Conservation (phyloP, 169 alveolate species). For the Cryptosporidium sp. region DNA sequence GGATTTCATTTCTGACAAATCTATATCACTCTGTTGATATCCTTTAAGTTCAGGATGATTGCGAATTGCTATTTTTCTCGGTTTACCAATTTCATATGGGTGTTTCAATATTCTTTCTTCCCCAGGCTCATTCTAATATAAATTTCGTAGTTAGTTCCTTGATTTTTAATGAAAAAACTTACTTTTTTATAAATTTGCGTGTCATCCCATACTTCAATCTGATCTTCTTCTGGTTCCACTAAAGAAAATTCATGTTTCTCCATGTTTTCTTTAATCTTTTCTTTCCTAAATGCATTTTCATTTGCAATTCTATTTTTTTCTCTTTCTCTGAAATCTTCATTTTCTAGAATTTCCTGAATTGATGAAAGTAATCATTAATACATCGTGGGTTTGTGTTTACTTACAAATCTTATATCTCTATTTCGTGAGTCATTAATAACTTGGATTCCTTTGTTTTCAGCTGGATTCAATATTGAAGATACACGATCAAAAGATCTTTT, state of each 20-base stretch:
- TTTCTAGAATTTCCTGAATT: constrained; percentile 27
- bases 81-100: background rate
- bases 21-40: constrained; percentile 9
- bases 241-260: constrained; percentile 24
- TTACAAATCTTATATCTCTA: constrained; percentile 36
- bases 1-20: constrained; percentile 18
- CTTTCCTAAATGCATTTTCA: background rate
- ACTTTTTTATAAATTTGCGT: constrained; percentile 23
- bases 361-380: background rate
- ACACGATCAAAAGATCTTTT: background rate
- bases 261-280: constrained; percentile 11
- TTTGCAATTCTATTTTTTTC: background rate
- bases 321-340: constrained; percentile 2
- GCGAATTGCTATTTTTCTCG: constrained; percentile 40
- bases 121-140: constrained; percentile 42
- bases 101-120: constrained; percentile 24
- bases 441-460: background rate
- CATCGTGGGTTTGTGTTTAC: background rate
- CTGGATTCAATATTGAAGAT: background rate
- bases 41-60: constrained; percentile 41
- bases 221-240: constrained; percentile 44
- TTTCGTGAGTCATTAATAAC: background rate
- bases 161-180: background rate
- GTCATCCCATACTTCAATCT: constrained; percentile 54
- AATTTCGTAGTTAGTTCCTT: too few species aligned